phyloP scores from a whole-genome alignment of 441 rosid genomes.

The Gossypium laxum region DNA sequence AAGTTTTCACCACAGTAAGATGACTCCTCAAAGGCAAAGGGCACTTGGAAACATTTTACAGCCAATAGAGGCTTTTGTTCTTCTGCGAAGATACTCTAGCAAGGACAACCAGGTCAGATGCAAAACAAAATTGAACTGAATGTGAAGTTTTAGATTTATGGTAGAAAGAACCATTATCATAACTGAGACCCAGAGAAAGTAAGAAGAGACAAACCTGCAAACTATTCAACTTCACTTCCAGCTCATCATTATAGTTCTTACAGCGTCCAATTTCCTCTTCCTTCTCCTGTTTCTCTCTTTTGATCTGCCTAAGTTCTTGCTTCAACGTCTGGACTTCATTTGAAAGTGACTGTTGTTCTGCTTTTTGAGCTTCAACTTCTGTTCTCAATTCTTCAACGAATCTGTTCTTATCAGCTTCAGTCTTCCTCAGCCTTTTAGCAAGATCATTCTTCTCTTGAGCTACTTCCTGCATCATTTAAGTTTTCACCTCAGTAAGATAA shows the following conservation, averaged over 20 bases:
- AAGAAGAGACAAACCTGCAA: constrained; percentile 59
- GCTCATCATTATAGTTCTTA: constrained; percentile 78
- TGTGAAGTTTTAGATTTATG: no score
- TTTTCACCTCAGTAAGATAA: neutral
- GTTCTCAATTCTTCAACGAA: constrained; percentile 80
- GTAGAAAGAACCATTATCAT: no score
- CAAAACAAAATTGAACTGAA: no score
- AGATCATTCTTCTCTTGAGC: constrained; percentile 49
- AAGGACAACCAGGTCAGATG: no score
- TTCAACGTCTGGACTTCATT: constrained; percentile 72
- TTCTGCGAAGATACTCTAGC: no score
- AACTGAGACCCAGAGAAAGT: neutral
- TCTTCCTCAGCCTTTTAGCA: constrained; percentile 65
- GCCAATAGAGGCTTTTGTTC: neutral
- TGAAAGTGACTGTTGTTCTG: constrained; percentile 69
- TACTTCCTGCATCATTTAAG: constrained; percentile 36
- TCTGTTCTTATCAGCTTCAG: constrained; percentile 80
- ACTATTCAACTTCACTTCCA: constrained; percentile 75
- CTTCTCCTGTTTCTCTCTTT: constrained; percentile 85
- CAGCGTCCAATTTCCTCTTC: constrained; percentile 82
- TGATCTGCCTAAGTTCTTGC: constrained; percentile 72
- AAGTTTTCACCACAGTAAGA: neutral
- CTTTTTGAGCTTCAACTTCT: constrained; percentile 60
- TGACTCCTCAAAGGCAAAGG: neutral
- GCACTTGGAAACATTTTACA: neutral